Conservation (phyloP, 2,329 filamentous ascomycete species). For the Fusarium sp. region DNA sequence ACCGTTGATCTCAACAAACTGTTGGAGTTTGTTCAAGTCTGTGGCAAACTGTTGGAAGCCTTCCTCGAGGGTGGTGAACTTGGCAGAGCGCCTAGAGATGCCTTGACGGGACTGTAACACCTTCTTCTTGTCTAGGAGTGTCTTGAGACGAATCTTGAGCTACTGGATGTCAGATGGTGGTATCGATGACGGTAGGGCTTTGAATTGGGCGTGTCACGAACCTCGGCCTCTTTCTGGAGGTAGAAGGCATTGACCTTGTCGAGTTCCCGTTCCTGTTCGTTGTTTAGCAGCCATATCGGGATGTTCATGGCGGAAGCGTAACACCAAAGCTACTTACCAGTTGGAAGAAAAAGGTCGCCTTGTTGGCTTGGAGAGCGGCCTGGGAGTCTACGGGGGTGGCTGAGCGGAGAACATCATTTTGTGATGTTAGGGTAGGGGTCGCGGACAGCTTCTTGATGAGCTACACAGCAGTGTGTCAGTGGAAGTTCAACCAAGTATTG, state of each 20-base stretch:
- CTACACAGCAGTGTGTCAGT: slow-evolving; percentile 61
- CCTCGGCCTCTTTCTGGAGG: slow-evolving; percentile 96
- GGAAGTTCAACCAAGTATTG: slow-evolving; percentile 22
- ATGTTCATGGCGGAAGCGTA: slow-evolving; percentile 43
- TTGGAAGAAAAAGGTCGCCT: slow-evolving; percentile 98
- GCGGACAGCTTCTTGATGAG: slow-evolving; percentile 98
- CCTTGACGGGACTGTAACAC: slow-evolving; percentile 85
- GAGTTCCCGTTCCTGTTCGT: slow-evolving; percentile 86
- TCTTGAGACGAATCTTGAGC: slow-evolving; percentile 93
- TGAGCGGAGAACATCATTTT: slow-evolving; percentile 69
- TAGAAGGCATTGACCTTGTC: slow-evolving; percentile 99
- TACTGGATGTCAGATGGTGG: slow-evolving; percentile 53
- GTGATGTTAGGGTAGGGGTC: slow-evolving; percentile 83
- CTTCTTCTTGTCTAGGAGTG: slow-evolving; percentile 93
- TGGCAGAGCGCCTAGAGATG: slow-evolving; percentile 86
- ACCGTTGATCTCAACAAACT: slow-evolving; percentile 98
- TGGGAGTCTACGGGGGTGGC: slow-evolving; percentile 76
- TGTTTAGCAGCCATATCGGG: slow-evolving; percentile 53
- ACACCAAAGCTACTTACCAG: slow-evolving; percentile 69
- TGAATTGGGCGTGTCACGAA: slow-evolving; percentile 56
- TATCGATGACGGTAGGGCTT: background rate
- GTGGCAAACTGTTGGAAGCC: slow-evolving; percentile 97
- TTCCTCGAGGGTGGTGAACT: slow-evolving; percentile 94
- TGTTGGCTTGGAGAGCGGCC: slow-evolving; percentile 92
- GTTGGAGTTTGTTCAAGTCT: slow-evolving; percentile 96